Evolutionary conservation across 2,329 filamentous ascomycete species (phyloP), one percentile per base, ranked within the genome.

Genomic region (Colletotrichum sansevieriae): DNA sequence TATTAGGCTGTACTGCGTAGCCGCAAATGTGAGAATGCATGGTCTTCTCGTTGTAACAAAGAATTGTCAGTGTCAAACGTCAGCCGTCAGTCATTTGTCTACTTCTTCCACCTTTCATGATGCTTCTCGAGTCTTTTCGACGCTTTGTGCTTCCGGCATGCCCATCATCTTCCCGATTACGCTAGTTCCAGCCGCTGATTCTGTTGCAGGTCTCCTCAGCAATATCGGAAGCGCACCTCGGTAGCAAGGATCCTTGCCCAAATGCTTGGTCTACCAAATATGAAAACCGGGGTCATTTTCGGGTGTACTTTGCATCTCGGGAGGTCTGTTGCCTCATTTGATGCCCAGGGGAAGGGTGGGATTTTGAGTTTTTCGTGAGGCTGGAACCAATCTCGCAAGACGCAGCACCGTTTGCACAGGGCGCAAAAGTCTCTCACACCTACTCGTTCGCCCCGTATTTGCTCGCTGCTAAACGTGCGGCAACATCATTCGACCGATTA

Each of bases 301-400:
- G 55, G 62, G 41, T 65, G 62, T 60, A 65, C 47, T 65, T 47
- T 61, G 62, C 62, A 55, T 60, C 60, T 60, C 39, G 43, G 63
- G n/a, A n/a, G n/a, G n/a, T n/a, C n/a, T 20, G 47, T 60, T 55
- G n/a, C 33, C 33, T 60, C 47, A 68, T 68, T 68, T 68, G 62
- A 56, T 60, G 62, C 62, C 62, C 65, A 56, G 41, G 55, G 47
- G 22, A 49, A 35, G 58, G 62, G 65, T 49, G 65, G 47, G 62
- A 44, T 68, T 68, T 68, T 65, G 65, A 68, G 65, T 68, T 68
- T 68, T 65, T 65, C 47, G 43, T 65, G 62, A 65, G 62, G 65
- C 62, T 65, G 65, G 65, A 65, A 68, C 62, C 62, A 65, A 68
- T 68, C 55, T 65, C 20, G 47, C 47, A 60, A 47, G 46, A 55